Conservation (phyloP, 352 stramenopile species). For the Bremia lactucae region DNA sequence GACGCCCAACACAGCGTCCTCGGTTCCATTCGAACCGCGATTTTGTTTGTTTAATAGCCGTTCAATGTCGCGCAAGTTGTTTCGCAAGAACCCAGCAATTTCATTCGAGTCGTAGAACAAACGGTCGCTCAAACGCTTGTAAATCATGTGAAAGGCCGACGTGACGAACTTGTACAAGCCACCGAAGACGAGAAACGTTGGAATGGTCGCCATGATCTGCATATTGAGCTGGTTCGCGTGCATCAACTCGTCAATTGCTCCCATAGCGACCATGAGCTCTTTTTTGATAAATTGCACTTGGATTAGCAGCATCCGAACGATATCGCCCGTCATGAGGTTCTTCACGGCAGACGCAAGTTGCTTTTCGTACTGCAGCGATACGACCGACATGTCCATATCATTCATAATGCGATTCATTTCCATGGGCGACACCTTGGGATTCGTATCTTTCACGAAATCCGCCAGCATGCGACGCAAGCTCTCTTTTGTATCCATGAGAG, state of each 20-base stretch:
- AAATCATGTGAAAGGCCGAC: constrained; percentile 54
- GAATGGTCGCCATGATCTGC: constrained; percentile 77
- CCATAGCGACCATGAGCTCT: constrained; percentile 82
- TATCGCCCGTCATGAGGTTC: constrained; percentile 77
- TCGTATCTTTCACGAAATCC: constrained; percentile 70
- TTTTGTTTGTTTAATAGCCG: constrained; percentile 80
- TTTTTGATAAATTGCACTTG: constrained; percentile 87
- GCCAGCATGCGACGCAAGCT: constrained; percentile 76
- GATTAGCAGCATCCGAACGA: constrained; percentile 82
- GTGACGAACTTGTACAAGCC: constrained; percentile 56
- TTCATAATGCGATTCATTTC: constrained; percentile 45
- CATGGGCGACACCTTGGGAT: constrained; percentile 28
- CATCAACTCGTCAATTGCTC: constrained; percentile 81
- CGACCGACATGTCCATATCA: constrained; percentile 67
- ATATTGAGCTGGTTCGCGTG: constrained; percentile 82
- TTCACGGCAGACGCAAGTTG: constrained; percentile 46
- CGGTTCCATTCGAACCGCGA: constrained; percentile 7
- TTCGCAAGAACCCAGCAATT: constrained; percentile 65
- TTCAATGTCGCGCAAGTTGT: constrained; percentile 76
- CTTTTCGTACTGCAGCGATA: constrained; percentile 66
- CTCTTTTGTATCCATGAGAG: constrained; percentile 64
- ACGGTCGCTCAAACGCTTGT: constrained; percentile 66
- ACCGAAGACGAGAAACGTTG: constrained; percentile 69
- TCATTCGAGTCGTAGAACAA: constrained; percentile 70
- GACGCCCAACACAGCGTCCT: constrained; percentile 35